Percentiles rank a stretch among this genome's conserved stretches.
These are phyloP conservation scores for Agastache rugosa DNA, from an alignment of 257 asterid genomes.

Conservation along the genomic window DNA sequence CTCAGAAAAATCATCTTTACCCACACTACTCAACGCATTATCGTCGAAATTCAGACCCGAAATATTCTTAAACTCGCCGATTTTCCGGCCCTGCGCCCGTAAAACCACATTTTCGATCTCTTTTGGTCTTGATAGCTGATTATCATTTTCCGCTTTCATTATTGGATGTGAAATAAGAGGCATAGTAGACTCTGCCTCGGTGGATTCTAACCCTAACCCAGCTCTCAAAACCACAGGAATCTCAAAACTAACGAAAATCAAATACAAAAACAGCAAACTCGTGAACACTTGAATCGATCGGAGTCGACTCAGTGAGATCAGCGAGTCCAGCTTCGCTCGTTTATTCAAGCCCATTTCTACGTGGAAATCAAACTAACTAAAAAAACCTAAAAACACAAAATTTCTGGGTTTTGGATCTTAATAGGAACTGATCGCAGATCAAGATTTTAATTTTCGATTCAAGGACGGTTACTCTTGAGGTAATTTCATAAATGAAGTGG, in stretches of 20 bases:
- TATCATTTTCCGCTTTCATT: slow-evolving; percentile 41
- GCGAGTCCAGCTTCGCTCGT: slow-evolving; percentile 72
- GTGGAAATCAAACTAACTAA: not conserved
- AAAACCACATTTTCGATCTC: slow-evolving; percentile 44
- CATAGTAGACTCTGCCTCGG: slow-evolving; percentile 51
- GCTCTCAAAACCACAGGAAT: slow-evolving; percentile 80
- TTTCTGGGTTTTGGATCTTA: slow-evolving; percentile 16
- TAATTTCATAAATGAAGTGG: slow-evolving; percentile 50
- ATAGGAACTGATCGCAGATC: slow-evolving; percentile 36
- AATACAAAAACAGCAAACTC: slow-evolving; percentile 72
- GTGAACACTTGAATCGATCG: slow-evolving; percentile 80
- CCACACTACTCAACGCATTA: slow-evolving; percentile 53
- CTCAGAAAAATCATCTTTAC: slow-evolving; percentile 70
- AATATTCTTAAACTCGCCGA: slow-evolving; percentile 57
- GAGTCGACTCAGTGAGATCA: slow-evolving; percentile 74
- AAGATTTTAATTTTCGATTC: slow-evolving; percentile 4
- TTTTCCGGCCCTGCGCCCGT: slow-evolving; percentile 44
- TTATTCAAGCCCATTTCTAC: slow-evolving; percentile 54
- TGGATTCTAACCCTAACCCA: slow-evolving; percentile 65
- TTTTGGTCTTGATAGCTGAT: slow-evolving; percentile 41
- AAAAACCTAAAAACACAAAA: slow-evolving; percentile 27
- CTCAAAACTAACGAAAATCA: slow-evolving; percentile 69
- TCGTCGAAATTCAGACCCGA: slow-evolving; percentile 74
- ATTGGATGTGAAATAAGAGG: slow-evolving; percentile 47
- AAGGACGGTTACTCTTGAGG: slow-evolving; percentile 24